Percentiles rank a stretch among this genome's conserved stretches.
phyloP scores from a whole-genome alignment of 225 moss, liverwort and hornwort species.

The Pseudisothecium myosuroides region DNA sequence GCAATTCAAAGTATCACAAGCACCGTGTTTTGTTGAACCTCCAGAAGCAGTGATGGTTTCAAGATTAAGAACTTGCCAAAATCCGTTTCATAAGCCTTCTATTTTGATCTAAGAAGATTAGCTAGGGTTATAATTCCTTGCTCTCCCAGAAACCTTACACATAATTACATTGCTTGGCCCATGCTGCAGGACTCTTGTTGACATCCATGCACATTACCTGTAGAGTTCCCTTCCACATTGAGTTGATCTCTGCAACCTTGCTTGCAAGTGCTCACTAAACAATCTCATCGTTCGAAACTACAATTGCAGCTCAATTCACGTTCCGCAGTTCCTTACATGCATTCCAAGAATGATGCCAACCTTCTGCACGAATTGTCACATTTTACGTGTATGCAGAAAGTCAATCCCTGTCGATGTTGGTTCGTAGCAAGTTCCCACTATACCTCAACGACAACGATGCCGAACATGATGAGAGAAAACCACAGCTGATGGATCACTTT shows the following conservation, averaged over 20 bases:
- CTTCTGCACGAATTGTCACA: neutral
- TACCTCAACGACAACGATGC: neutral
- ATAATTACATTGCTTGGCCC: neutral
- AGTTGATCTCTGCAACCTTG: neutral
- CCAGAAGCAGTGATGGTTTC: neutral
- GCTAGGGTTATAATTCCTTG: neutral
- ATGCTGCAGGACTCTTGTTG: neutral
- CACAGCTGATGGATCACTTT: neutral
- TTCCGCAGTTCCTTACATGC: neutral
- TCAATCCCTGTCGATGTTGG: neutral
- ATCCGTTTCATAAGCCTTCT: neutral
- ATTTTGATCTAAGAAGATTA: neutral
- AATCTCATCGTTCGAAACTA: neutral
- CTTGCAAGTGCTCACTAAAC: neutral
- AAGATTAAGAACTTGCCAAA: neutral
- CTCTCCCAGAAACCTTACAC: neutral
- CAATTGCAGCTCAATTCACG: neutral
- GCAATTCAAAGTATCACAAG: neutral
- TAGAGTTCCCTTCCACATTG: neutral
- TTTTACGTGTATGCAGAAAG: neutral
- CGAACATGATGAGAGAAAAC: neutral
- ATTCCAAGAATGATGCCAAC: neutral
- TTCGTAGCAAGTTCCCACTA: neutral
- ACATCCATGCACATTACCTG: neutral
- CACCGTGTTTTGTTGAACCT: neutral